Evolutionary conservation across 129 eudicot species (phyloP).

Genomic region (Mikania micrantha): DNA sequence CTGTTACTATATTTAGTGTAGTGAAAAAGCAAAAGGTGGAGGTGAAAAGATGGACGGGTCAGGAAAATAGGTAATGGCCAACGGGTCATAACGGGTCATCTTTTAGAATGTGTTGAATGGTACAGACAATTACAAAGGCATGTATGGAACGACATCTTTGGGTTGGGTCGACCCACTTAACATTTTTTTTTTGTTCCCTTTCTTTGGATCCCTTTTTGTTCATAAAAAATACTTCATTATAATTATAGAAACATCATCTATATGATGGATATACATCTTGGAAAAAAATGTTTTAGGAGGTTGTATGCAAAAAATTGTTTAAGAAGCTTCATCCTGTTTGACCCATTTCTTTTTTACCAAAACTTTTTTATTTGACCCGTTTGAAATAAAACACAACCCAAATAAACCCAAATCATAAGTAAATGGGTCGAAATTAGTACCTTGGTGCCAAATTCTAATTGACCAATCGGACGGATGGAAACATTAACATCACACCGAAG

Average conservation of each 20-base stretch:
- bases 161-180: neutral
- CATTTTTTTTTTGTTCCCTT: neutral
- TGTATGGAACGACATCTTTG: too few relatives aligned
- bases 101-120: neutral
- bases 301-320: neutral
- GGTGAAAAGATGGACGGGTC: neutral
- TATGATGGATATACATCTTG: neutral
- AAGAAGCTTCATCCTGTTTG: neutral
- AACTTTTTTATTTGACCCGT: neutral
- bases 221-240: neutral
- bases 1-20: neutral
- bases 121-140: too few relatives aligned
- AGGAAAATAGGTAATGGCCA: neutral
- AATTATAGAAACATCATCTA: neutral
- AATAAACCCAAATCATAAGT: neutral
- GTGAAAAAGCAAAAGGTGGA: neutral
- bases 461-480: slow-evolving; percentile 89
- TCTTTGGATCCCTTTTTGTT: neutral
- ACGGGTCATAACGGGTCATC: neutral
- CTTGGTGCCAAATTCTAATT: slow-evolving; percentile 85
- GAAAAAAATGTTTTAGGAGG: neutral
- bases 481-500: slow-evolving; percentile 97
- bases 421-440: slow-evolving; percentile 22
- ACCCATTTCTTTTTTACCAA: neutral
- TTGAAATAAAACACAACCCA: neutral